Base-by-base conservation (phyloP, 805 yeast genomes). In the Kodamaea sagamina region DNA sequence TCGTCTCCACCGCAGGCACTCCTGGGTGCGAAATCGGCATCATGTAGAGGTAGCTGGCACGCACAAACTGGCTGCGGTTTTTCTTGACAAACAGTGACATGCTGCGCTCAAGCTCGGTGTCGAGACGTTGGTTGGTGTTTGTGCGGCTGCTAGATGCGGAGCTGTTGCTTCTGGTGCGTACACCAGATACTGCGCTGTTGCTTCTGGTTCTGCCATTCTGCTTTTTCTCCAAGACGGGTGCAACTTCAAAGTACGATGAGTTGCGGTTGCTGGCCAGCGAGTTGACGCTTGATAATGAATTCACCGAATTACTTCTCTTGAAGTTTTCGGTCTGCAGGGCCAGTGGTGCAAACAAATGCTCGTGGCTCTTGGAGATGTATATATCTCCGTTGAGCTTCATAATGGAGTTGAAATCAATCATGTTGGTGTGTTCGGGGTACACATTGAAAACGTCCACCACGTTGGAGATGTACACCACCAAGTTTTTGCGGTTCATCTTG, bases 11-110 rank as follows among this genome's bases (percentile, higher is more conserved):
- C 12, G 82, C 81, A 36, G 77, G 73, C 21, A 86, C 92, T 31
- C 87, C 86, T 3, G 83, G 81, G 61, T 86, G 95, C 18, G 77
- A 58, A 42, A 77, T 80, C 3, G 95, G 93, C 72, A 86, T 79
- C 55, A 88, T 62, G 59, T 87, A 88, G 39, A 88, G 51, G 47
- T 62, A 65, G 43, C 62, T 57, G 16, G 75, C 64, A 29, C 55
- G 44, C 12, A 62, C 68, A 42, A 63, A 67, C 41, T 58, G 51
- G 25, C 29, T 32, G 49, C 47, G 47, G 36, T 60, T 55, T 44
- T 63, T 63, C 47, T 63, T 62, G 50, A 65, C 55, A 47, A 62
- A 62, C 6, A 51, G 41, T 3, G 60, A 43, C 22, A 48, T 44
- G 17, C 46, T 43, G 24, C 31, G 35, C 13, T 41, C 28, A 17